Evolutionary conservation across 495 filamentous ascomycete species (phyloP), one percentile per base, ranked within the genome.

Genomic region (Penicillium verhagenii): DNA sequence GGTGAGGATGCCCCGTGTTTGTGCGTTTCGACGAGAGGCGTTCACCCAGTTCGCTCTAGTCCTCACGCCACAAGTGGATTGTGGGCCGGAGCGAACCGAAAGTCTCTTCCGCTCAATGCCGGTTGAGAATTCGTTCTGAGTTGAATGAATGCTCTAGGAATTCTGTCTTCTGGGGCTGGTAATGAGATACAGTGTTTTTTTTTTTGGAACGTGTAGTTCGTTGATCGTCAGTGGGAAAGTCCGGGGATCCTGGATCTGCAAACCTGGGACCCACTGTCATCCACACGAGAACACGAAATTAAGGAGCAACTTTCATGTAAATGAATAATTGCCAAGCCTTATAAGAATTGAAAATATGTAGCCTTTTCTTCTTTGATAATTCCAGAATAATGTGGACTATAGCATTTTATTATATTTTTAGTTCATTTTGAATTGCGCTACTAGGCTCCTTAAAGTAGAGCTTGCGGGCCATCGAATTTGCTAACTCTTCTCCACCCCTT

Each of bases 31-130:
- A 33, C 13, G 45, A 42, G 35, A 52, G 57, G 47, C 47, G 39
- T 37, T 42, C 28, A 45, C 38, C 47, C 40, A 50, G 51, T 47
- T 6, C 24, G 46, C 37, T 33, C 51, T 53, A 26, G 40, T 50
- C n/a, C n/a, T n/a, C 42, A 43, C 43, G 57, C 57, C 57, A 54
- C 57, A 23, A 47, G 51, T 50, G 57, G 46, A 43, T 54, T 52
- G 28, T 50, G 50, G 56, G 19, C 50, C 56, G 50, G 56, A 48
- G 47, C 56, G 56, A 53, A 52, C 44, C 55, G 25, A 52, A 53
- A 37, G 44, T 29, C 25, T 43, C 40, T 43, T 21, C 40, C 40
- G 39, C 24, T 33, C 18, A 13, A 43, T 14, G 24, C 44, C 28
- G 24, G 44, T 29, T 47, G 13, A 16, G 23, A 9, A 29, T 6